Evolutionary conservation across 495 filamentous ascomycete genomes (phyloP).

Genomic region (Neurospora africana): DNA sequence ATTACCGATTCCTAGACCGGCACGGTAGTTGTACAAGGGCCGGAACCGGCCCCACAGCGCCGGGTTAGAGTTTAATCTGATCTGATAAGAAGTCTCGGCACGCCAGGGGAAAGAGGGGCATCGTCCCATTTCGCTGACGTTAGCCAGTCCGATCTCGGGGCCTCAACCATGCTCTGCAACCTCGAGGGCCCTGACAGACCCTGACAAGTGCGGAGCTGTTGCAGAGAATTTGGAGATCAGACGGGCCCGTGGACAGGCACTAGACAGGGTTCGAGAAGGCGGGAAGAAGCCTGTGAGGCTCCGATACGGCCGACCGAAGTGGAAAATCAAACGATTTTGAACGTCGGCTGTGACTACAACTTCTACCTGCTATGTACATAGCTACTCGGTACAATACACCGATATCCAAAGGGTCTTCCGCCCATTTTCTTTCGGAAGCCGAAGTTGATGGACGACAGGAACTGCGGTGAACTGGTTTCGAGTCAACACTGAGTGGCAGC

Average conservation of each 20-base stretch:
- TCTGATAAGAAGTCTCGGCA: not conserved
- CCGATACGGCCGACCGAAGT: not conserved
- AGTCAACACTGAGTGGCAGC: not conserved
- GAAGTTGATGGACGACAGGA: not conserved
- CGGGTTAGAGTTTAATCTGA: not conserved
- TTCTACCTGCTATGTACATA: not conserved
- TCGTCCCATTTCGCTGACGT: not conserved
- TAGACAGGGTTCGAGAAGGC: not conserved
- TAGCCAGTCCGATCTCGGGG: not conserved
- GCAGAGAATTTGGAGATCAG: not conserved
- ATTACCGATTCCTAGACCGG: not conserved
- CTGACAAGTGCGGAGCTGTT: not conserved
- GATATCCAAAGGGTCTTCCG: not conserved
- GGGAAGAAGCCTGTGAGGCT: not conserved
- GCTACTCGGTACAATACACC: not conserved
- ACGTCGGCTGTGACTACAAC: not conserved
- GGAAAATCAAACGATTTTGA: not conserved
- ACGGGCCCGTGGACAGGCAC: not conserved
- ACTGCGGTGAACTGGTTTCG: not conserved
- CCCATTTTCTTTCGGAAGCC: not conserved
- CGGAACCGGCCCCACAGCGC: not conserved
- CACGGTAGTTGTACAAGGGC: not conserved
- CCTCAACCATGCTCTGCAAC: not conserved
- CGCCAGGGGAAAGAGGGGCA: not conserved
- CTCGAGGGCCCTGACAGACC: not conserved